Percentiles rank a stretch among this genome's conserved stretches.
Evolutionary conservation across 768 basidiomycete genomes (phyloP).

Genomic region (Amylocystis lapponica): DNA sequence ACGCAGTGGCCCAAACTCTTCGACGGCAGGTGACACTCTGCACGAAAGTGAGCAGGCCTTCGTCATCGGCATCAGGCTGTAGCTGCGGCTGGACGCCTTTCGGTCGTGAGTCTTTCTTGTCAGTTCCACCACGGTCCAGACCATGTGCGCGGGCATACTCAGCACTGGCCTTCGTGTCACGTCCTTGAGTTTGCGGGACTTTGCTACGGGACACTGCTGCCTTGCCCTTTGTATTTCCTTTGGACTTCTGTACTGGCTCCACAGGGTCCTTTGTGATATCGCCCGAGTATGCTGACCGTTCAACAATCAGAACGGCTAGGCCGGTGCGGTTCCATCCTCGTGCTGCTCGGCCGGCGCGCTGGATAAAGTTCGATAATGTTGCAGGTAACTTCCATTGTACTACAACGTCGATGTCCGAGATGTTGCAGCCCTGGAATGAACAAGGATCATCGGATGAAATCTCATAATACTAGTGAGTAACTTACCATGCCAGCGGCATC

Average conservation of each 20-base stretch:
- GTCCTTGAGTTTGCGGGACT: no score
- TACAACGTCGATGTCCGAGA: conserved; percentile 29
- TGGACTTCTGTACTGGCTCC: background rate
- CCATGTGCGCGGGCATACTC: conserved; percentile 2
- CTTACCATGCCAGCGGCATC: conserved; percentile 34
- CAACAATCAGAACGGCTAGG: conserved; percentile 4
- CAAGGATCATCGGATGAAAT: background rate
- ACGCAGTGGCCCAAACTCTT: conserved; percentile 13
- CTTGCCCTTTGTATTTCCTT: no score
- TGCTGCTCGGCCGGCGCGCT: conserved; percentile 30
- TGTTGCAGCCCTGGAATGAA: conserved; percentile 19
- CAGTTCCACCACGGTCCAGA: background rate
- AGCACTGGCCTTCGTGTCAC: background rate
- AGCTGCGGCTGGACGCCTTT: background rate
- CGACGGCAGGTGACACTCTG: conserved; percentile 18
- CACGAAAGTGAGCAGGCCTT: conserved; percentile 4
- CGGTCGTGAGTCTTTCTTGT: background rate
- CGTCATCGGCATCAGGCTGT: conserved; percentile 1
- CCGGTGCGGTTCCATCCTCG: conserved; percentile 6
- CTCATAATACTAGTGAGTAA: background rate
- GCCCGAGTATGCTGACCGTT: conserved; percentile 3
- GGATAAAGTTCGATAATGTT: conserved; percentile 25
- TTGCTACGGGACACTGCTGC: no score
- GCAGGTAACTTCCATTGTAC: conserved; percentile 32
- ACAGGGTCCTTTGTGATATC: background rate